Conservation (phyloP, 805 yeast species). For the Martiniozyma abietophila region DNA sequence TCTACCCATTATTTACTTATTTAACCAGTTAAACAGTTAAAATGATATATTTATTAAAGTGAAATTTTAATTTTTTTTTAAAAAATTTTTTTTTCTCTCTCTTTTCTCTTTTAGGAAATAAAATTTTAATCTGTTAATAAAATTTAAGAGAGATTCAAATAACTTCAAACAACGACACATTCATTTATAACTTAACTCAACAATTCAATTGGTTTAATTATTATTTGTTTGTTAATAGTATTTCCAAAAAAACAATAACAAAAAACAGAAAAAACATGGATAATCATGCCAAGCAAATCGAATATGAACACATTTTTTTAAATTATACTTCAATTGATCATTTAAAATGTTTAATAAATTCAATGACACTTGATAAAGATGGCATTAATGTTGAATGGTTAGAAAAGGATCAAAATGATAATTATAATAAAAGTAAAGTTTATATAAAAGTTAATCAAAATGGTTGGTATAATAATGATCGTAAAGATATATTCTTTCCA, state of each 20-base stretch:
- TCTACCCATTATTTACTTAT: constrained; percentile 8
- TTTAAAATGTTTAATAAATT: constrained; percentile 5
- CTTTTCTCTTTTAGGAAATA: no score
- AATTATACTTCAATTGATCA: constrained; percentile 7
- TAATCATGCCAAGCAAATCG: background rate
- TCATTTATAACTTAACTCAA: no score
- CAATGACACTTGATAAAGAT: background rate
- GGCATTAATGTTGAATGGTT: constrained; percentile 2
- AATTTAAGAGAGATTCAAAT: background rate
- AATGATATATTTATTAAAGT: background rate
- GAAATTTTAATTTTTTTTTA: constrained; percentile 1
- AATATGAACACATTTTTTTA: background rate
- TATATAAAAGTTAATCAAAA: constrained; percentile 15
- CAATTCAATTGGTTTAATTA: no score
- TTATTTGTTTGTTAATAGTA: no score
- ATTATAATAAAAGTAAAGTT: constrained; percentile 5
- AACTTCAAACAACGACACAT: constrained; percentile 1
- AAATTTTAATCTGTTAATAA: no score
- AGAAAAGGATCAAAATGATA: background rate
- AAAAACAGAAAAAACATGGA: no score
- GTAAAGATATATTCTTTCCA: constrained; percentile 13
- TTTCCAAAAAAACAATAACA: no score
- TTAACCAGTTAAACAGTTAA: background rate
- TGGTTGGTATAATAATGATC: constrained; percentile 21
- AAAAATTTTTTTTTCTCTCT: no score